These are phyloP conservation scores for Exophiala sideris DNA, from an alignment of 2,329 filamentous ascomycete species.

Conservation along the genomic window DNA sequence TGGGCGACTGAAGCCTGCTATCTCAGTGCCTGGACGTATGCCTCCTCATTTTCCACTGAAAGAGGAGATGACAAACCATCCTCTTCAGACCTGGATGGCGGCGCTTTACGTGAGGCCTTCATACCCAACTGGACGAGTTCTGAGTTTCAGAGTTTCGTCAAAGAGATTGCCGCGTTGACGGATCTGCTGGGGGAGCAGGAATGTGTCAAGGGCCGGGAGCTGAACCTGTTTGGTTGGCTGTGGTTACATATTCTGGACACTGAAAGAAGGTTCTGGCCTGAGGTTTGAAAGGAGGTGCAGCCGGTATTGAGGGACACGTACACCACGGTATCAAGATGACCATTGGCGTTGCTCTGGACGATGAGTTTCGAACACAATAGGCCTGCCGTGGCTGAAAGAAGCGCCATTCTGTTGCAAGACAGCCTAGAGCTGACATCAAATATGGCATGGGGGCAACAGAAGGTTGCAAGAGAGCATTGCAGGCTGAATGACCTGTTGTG, in stretches of 20 bases:
- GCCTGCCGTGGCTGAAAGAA: no score
- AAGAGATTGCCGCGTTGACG: conserved; percentile 52
- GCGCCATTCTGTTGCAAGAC: no score
- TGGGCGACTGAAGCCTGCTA: conserved; percentile 73
- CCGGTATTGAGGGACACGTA: no score
- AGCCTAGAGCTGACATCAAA: no score
- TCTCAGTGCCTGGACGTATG: conserved; percentile 56
- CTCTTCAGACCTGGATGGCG: conserved; percentile 59
- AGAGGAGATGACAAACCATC: not conserved
- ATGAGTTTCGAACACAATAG: no score
- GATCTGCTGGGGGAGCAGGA: conserved; percentile 52
- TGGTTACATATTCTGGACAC: conserved; percentile 50
- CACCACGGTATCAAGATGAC: no score
- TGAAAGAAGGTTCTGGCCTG: conserved; percentile 60
- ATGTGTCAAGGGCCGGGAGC: conserved; percentile 38
- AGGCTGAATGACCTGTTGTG: no score
- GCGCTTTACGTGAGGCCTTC: conserved; percentile 61
- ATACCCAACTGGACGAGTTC: conserved; percentile 66
- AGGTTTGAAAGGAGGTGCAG: conserved; percentile 17
- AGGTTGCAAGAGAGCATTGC: no score
- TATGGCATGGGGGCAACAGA: no score
- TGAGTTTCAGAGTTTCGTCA: conserved; percentile 61
- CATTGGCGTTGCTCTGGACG: no score
- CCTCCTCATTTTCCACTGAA: conserved; percentile 23
- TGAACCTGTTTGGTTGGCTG: conserved; percentile 45